Evolutionary conservation across 192 early-diverging fungal species (phyloP).

Genomic region (Rhizoclosmatium sp.): DNA sequence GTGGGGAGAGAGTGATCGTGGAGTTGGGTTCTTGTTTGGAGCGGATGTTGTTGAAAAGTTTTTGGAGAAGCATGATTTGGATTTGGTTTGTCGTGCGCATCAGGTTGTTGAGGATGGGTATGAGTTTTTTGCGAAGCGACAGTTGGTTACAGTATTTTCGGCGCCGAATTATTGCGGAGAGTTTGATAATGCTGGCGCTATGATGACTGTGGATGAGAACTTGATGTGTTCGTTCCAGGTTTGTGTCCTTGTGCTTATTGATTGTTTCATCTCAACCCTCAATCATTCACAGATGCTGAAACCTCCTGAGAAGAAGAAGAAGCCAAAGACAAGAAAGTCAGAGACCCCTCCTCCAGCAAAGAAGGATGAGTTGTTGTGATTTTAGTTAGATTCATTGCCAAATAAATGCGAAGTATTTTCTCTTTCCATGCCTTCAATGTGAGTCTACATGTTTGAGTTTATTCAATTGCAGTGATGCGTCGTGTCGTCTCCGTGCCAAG

Average conservation of each 20-base stretch:
- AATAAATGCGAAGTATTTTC: neutral
- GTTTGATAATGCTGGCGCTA: slow-evolving; percentile 72
- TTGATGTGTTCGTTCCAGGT: slow-evolving; percentile 73
- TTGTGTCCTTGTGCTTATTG: neutral
- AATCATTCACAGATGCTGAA: slow-evolving; percentile 79
- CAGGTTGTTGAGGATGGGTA: slow-evolving; percentile 99
- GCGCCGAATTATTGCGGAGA: slow-evolving; percentile 94
- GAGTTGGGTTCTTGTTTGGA: slow-evolving; percentile 94
- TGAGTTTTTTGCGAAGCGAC: slow-evolving; percentile 96
- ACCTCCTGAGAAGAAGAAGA: slow-evolving; percentile 89
- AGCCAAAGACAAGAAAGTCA: slow-evolving; percentile 41
- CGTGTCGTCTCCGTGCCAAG: slow-evolving; percentile 24
- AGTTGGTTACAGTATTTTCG: slow-evolving; percentile 93
- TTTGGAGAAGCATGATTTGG: slow-evolving; percentile 94
- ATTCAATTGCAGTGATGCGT: slow-evolving; percentile 2
- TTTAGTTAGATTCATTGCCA: neutral
- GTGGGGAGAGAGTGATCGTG: slow-evolving; percentile 97
- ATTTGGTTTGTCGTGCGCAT: slow-evolving; percentile 96
- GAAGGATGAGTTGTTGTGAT: neutral
- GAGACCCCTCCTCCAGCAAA: neutral
- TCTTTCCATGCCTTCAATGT: neutral
- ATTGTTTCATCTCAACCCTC: neutral
- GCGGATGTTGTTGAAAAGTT: slow-evolving; percentile 91
- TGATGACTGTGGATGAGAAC: slow-evolving; percentile 72
- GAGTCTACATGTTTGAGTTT: neutral